phyloP scores from a whole-genome alignment of 139 green algal species.

The Protoeuglena noctilucae region DNA sequence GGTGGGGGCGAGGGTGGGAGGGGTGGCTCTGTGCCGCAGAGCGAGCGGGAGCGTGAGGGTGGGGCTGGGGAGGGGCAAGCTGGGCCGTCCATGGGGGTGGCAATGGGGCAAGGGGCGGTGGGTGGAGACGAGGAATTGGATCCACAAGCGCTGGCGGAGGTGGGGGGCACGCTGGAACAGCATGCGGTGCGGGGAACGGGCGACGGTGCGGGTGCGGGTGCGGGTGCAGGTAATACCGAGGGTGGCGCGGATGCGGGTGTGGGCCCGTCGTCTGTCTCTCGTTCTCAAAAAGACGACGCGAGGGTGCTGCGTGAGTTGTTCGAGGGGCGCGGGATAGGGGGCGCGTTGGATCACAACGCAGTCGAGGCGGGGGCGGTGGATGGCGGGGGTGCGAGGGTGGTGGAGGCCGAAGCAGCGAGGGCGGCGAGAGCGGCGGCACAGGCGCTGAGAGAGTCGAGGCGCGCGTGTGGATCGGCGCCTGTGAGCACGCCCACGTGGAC shows the following conservation, averaged over 20 bases:
- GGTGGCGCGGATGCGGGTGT: no score
- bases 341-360: conserved; percentile 62
- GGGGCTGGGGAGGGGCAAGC: not conserved
- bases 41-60: not conserved
- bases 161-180: no score
- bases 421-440: conserved; percentile 35
- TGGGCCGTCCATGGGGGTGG: no score
- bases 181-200: not conserved
- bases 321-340: conserved; percentile 44
- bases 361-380: conserved; percentile 43
- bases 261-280: no score
- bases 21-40: not conserved
- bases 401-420: conserved; percentile 42
- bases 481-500: conserved; percentile 77
- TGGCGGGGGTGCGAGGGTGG: conserved; percentile 1
- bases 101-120: no score
- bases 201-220: no score
- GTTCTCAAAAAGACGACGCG: conserved; percentile 45
- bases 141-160: no score
- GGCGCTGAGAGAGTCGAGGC: conserved; percentile 40
- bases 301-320: conserved; percentile 71
- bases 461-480: conserved; percentile 14
- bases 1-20: not conserved
- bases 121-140: no score
- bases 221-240: no score